Base-by-base conservation (phyloP, 2,329 filamentous ascomycete species). In the Pyrenochaeta sp. region DNA sequence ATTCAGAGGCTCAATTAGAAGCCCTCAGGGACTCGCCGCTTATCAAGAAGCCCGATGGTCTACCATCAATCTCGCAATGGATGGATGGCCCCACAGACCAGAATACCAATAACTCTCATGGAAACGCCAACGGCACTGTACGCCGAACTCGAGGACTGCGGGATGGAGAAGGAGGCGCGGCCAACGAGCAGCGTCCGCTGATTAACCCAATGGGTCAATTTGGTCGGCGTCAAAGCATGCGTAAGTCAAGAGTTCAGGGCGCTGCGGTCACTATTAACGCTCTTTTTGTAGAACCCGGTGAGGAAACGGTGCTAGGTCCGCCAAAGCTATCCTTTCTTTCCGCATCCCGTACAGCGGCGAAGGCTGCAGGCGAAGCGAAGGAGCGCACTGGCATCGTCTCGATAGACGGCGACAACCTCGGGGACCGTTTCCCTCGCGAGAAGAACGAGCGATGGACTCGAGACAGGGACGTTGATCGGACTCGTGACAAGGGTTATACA, bases 11-110 rank as follows among this genome's bases (percentile, higher is more conserved):
- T 64, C 85, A 91, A 79, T 84, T 98, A 68, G 82, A 92, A 71
- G 84, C 85, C 76, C 83, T 98, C 72, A 87, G 90, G 79, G 84
- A 90, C 59, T 97, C 94, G 64, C 93, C 93, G 65, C 83, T 97
- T 77, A 93, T 93, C 73, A 82, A 85, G 69, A 96, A 91, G 79
- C 94, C 94, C 46, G 82, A 89, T 63, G 86, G 85, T 64, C 85
- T 97, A 45, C 93, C 93, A 65, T 90, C 92, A 27, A 86, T 90
- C 63, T 92, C 96, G 81, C 92, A 96, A 83, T 98, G 93, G 93
- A 96, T 97, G 92, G 93, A 94, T 91, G 96, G 69, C 44, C 66
- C 72, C 22, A 57, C 65, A 27, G 74, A 76, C 25, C 68, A 72
- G 34, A 69, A 44, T 37, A 57, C 55, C 54, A 68, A 59, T 55